phyloP scores from a whole-genome alignment of 805 yeast species.

The Scheffersomyces stipitis region DNA sequence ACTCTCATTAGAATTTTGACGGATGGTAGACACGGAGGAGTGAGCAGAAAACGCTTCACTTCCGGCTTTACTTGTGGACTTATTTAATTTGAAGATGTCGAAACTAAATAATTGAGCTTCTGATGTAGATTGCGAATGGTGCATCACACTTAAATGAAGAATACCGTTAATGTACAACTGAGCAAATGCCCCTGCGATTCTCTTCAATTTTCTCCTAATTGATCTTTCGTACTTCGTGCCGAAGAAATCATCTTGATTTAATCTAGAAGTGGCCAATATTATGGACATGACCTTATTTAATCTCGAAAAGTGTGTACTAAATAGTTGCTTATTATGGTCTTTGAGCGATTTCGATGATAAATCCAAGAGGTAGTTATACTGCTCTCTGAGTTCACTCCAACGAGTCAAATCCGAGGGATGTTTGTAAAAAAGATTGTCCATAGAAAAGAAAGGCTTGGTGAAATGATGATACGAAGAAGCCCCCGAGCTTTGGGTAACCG shows the following conservation, averaged over 20 bases:
- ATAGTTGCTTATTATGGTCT: slow-evolving; percentile 51
- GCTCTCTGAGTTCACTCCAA: slow-evolving; percentile 58
- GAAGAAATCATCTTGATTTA: slow-evolving; percentile 51
- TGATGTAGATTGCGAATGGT: slow-evolving; percentile 21
- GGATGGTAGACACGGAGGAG: slow-evolving; percentile 7
- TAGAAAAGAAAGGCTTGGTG: slow-evolving; percentile 39
- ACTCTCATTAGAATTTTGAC: slow-evolving; percentile 5
- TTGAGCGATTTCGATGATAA: slow-evolving; percentile 51
- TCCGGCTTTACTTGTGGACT: slow-evolving; percentile 4
- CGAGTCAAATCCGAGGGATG: slow-evolving; percentile 58
- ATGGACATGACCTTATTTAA: slow-evolving; percentile 53
- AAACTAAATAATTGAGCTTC: slow-evolving; percentile 29
- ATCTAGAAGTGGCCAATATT: slow-evolving; percentile 54
- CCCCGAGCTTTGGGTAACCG: slow-evolving; percentile 22
- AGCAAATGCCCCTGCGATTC: slow-evolving; percentile 54
- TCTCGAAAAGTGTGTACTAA: slow-evolving; percentile 51
- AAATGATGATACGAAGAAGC: slow-evolving; percentile 41
- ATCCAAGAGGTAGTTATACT: slow-evolving; percentile 48
- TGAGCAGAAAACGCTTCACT: slow-evolving; percentile 2
- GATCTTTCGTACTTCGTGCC: slow-evolving; percentile 46
- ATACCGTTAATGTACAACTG: slow-evolving; percentile 66
- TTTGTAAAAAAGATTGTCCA: slow-evolving; percentile 50
- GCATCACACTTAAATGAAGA: slow-evolving; percentile 52
- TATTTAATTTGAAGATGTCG: slow-evolving; percentile 20
- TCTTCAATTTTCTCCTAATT: slow-evolving; percentile 50